Percentiles rank a stretch among this genome's conserved stretches.
These are phyloP conservation scores for Pleoardoris graminearum DNA, from an alignment of 2,329 filamentous ascomycete species.

Conservation along the genomic window DNA sequence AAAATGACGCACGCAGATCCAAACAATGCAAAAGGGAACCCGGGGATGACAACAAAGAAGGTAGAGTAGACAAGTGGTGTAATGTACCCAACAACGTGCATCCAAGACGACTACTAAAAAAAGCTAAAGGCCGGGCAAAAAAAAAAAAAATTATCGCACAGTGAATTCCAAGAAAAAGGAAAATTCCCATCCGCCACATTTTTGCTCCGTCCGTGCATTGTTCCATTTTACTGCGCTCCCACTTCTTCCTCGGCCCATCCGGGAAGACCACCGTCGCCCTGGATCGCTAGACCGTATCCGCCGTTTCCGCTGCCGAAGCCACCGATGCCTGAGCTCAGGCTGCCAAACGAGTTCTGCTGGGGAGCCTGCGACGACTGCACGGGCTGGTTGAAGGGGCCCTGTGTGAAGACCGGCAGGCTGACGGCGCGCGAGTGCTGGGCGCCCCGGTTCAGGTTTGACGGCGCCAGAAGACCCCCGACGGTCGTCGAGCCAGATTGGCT, in stretches of 20 bases:
- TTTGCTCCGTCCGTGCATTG: neutral
- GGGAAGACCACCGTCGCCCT: slow-evolving; percentile 60
- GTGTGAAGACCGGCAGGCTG: slow-evolving; percentile 76
- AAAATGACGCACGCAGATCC: slow-evolving; percentile 10
- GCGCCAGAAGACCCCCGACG: slow-evolving; percentile 76
- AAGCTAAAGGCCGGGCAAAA: slow-evolving; percentile 19
- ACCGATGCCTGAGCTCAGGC: slow-evolving; percentile 62
- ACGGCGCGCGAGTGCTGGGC: slow-evolving; percentile 78
- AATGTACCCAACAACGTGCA: slow-evolving; percentile 1
- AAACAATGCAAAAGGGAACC: slow-evolving; percentile 30
- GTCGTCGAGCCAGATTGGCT: slow-evolving; percentile 62
- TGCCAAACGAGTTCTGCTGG: slow-evolving; percentile 57
- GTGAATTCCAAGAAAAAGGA: slow-evolving; percentile 27
- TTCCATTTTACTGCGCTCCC: slow-evolving; percentile 53
- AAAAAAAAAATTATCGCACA: no score
- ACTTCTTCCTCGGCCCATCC: slow-evolving; percentile 69
- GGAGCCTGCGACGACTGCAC: slow-evolving; percentile 43
- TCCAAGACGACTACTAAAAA: slow-evolving; percentile 7
- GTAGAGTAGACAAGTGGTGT: slow-evolving; percentile 6
- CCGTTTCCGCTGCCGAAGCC: slow-evolving; percentile 58
- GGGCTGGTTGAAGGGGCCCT: slow-evolving; percentile 57
- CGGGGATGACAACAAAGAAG: slow-evolving; percentile 16
- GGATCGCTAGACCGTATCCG: slow-evolving; percentile 63
- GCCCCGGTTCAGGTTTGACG: slow-evolving; percentile 63
- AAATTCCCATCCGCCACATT: neutral